Evolutionary conservation across 176 grass and related monocot species (phyloP).

Genomic region (Avena sativa): DNA sequence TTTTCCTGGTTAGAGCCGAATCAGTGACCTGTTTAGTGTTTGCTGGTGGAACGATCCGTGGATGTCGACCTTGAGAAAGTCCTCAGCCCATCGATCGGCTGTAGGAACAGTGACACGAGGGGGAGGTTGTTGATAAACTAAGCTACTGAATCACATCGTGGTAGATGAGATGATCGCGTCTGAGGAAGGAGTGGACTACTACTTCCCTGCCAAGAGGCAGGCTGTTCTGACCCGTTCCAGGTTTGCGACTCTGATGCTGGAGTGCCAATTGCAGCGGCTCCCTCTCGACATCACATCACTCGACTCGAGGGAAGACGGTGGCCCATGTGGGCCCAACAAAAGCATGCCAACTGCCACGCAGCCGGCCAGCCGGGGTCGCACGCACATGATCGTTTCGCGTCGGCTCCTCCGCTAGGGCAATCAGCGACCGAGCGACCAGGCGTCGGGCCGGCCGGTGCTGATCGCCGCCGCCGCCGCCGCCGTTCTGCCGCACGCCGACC

Average conservation of each 20-base stretch:
- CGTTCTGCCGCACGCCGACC: too few relatives aligned
- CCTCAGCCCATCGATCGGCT: background rate
- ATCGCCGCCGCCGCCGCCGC: background rate
- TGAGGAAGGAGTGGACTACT: too few relatives aligned
- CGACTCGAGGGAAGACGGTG: background rate
- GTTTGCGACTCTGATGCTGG: background rate
- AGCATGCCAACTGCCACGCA: background rate
- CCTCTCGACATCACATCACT: too few relatives aligned
- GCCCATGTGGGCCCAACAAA: background rate
- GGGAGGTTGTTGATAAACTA: too few relatives aligned
- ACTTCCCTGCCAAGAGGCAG: background rate
- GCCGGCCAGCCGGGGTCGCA: background rate
- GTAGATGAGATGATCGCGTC: background rate
- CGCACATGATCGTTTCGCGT: background rate
- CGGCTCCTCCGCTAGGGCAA: background rate
- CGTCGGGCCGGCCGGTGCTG: background rate
- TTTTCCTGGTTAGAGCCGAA: too few relatives aligned
- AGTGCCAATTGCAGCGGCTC: background rate
- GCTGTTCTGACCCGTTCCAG: background rate
- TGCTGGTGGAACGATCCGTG: background rate
- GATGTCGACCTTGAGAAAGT: background rate
- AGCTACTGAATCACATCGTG: background rate
- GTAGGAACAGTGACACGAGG: too few relatives aligned
- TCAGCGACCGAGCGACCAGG: background rate
- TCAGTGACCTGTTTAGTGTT: background rate